Conservation (phyloP, 306 rosid species). For the Fagus crenata region DNA sequence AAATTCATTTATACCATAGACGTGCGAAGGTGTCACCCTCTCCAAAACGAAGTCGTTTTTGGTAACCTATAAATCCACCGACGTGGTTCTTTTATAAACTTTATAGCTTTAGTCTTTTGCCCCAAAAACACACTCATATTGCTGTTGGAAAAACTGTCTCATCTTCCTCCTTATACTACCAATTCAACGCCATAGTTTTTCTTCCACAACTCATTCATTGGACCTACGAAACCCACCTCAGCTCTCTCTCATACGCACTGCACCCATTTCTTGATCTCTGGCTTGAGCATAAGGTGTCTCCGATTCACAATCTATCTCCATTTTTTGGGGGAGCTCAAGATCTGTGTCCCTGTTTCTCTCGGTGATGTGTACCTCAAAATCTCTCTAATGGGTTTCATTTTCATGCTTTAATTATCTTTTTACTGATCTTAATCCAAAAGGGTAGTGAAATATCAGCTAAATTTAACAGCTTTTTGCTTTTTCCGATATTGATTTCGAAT, state of each 20-base stretch:
- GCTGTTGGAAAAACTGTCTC: not conserved
- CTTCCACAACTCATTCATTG: not conserved
- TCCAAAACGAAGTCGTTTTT: too few relatives aligned
- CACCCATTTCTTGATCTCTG: not conserved
- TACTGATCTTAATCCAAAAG: not conserved
- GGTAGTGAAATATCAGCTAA: not conserved
- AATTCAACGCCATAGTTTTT: not conserved
- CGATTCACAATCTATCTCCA: slow-evolving; percentile 1
- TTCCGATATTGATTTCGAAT: slow-evolving; percentile 9
- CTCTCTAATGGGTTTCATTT: not conserved
- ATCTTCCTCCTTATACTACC: not conserved
- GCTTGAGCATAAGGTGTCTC: not conserved
- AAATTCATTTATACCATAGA: too few relatives aligned
- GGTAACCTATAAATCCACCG: too few relatives aligned
- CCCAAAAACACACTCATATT: too few relatives aligned
- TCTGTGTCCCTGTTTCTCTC: slow-evolving; percentile 32
- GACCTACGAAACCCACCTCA: not conserved
- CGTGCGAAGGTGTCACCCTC: too few relatives aligned
- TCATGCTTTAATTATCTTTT: not conserved
- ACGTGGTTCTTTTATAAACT: too few relatives aligned
- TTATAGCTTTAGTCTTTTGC: too few relatives aligned
- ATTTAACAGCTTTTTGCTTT: not conserved
- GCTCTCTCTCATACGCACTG: not conserved
- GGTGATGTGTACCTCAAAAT: slow-evolving; percentile 35
- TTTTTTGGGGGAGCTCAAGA: slow-evolving; percentile 19